These are phyloP conservation scores for Tetracladium marchalianum DNA, from an alignment of 495 filamentous ascomycete genomes.

Conservation along the genomic window DNA sequence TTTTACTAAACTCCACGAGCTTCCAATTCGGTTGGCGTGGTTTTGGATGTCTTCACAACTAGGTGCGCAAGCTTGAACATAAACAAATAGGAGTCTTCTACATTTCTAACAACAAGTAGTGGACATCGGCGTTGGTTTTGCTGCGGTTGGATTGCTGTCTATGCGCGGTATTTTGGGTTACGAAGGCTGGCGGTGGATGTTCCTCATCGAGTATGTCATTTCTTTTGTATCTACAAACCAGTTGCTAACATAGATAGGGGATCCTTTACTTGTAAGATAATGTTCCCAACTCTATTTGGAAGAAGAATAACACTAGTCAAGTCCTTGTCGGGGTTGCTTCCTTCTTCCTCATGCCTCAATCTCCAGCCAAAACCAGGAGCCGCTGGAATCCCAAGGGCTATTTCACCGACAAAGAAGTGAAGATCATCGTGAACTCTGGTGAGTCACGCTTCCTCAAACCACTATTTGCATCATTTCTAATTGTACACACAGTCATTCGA, in stretches of 20 bases:
- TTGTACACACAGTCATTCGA: no score
- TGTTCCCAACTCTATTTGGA: no score
- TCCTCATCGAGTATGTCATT: constrained; percentile 40
- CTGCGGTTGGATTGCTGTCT: constrained; percentile 61
- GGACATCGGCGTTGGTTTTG: constrained; percentile 49
- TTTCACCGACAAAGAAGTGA: constrained; percentile 55
- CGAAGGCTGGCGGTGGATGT: constrained; percentile 68
- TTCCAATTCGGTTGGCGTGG: no score
- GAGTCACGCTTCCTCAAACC: constrained; percentile 39
- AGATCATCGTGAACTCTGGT: constrained; percentile 61
- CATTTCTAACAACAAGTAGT: no score
- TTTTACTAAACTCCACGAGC: no score
- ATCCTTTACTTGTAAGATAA: no score
- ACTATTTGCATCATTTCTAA: constrained; percentile 24
- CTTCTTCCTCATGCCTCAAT: constrained; percentile 59
- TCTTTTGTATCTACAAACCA: constrained; percentile 22
- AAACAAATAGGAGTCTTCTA: no score
- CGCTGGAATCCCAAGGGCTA: constrained; percentile 58
- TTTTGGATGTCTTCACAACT: no score
- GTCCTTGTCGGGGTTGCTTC: constrained; percentile 53
- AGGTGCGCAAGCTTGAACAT: no score
- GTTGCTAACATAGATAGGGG: no score
- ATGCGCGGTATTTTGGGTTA: constrained; percentile 46
- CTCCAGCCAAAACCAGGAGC: constrained; percentile 57
- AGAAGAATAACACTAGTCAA: no score